Percentiles rank a stretch among this genome's conserved stretches.
phyloP scores from a whole-genome alignment of 305 asterid species.

The Andrographis paniculata region DNA sequence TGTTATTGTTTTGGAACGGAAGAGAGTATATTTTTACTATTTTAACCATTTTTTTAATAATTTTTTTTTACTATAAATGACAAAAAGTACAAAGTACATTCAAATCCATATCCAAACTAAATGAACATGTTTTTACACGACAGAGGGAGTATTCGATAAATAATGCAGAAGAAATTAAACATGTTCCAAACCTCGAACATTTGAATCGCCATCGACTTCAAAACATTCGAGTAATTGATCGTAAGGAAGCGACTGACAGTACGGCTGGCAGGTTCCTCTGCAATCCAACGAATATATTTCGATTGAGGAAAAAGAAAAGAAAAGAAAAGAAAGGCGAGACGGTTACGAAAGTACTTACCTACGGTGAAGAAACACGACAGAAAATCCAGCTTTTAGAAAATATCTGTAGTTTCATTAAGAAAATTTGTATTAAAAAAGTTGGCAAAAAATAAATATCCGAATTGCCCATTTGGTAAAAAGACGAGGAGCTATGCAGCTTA shows the following conservation, averaged over 20 bases:
- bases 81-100: too few relatives aligned
- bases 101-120: too few relatives aligned
- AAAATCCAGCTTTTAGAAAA: conserved; percentile 78
- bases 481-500: conserved; percentile 20
- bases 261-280: conserved; percentile 91
- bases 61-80: too few relatives aligned
- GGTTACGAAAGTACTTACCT: conserved; percentile 33
- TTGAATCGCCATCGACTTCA: conserved; percentile 39
- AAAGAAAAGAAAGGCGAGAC: neutral
- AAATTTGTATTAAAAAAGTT: conserved; percentile 16
- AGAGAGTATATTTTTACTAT: too few relatives aligned
- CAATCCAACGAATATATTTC: conserved; percentile 5
- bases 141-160: too few relatives aligned
- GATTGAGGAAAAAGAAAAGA: neutral
- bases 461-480: neutral
- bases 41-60: too few relatives aligned
- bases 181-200: conserved; percentile 45
- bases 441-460: neutral
- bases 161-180: conserved; percentile 1
- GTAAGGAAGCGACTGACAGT: conserved; percentile 69
- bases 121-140: too few relatives aligned
- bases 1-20: too few relatives aligned
- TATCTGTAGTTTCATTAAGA: conserved; percentile 40
- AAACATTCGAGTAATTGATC: conserved; percentile 83
- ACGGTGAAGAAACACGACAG: conserved; percentile 77